Evolutionary conservation across 441 rosid genomes (phyloP), one percentile per base, ranked within the genome.

Genomic region (Cnidoscolus chayamansa): DNA sequence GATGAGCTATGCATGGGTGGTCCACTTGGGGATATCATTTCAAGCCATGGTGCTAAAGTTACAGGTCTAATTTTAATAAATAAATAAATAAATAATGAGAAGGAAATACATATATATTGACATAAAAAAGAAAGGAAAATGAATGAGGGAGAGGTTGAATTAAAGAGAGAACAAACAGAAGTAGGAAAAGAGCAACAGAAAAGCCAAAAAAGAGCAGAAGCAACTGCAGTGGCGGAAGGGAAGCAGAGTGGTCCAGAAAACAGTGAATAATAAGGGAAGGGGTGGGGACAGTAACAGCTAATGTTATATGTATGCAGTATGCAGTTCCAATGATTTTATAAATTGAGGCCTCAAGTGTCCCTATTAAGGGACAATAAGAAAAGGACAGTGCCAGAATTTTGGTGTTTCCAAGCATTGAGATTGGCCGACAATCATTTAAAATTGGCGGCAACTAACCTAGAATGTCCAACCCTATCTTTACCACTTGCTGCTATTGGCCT

Each of bases 181-280:
- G 3, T 11, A 73, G 76, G 80, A 74, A 76, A 80, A 76, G 56
- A 57, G 47, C 77, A 58, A 78, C 45, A 37, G 76, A 76, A 80
- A 78, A 53, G 72, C 73, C 81, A 63, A 72, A 25, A 55, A 51
- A 19, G 54, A 71, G n/a, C 49, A 45, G 66, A 19, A 59, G 35
- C 57, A 67, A 43, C 43, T 45, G 65, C 20, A 40, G 37, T 7
- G 51, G 56, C 6, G 7, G 45, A 4, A 40, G 59, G 17, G 59
- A 10, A 40, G 45, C 45, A 68, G 71, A 10, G 83, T 77, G 80
- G 84, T 70, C 82, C 83, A 57, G 16, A 45, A 25, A 57, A 13
- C 37, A 35, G 37, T 58, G 10, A 58, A 15, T 15, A 8, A 0
- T 25, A 25, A 25, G 25, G 25, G 25, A 25, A 25, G 25, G 43